phyloP scores from a whole-genome alignment of 805 yeast genomes.

The Danielia reshetovae region DNA sequence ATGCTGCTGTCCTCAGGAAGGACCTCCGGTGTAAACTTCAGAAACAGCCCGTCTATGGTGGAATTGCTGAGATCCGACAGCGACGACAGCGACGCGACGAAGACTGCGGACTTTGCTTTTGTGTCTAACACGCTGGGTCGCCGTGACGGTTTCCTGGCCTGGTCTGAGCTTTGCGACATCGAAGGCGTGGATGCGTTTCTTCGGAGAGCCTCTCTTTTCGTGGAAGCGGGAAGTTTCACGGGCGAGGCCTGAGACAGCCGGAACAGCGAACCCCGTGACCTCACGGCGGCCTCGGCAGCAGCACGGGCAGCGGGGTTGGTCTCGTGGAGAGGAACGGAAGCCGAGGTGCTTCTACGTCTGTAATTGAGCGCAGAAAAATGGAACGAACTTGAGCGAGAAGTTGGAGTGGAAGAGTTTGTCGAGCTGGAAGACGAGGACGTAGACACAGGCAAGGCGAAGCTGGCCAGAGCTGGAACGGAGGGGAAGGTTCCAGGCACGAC shows the following conservation, averaged over 20 bases:
- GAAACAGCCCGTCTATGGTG: background rate
- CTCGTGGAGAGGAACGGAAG: constrained; percentile 2
- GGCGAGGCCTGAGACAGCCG: background rate
- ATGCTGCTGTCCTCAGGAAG: no score
- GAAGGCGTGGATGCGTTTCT: constrained; percentile 1
- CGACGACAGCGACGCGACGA: no score
- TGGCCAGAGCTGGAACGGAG: background rate
- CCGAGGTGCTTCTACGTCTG: constrained; percentile 11
- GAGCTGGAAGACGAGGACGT: background rate
- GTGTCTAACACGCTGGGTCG: background rate
- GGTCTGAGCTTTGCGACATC: no score
- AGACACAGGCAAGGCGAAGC: background rate
- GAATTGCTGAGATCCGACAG: no score
- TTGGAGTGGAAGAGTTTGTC: constrained; percentile 2
- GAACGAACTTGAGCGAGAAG: constrained; percentile 4
- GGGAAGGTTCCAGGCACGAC: no score
- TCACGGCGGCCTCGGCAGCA: constrained; percentile 1
- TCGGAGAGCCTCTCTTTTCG: background rate
- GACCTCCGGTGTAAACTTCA: no score
- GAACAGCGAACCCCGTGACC: background rate
- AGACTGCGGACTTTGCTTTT: background rate
- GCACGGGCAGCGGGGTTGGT: constrained; percentile 1
- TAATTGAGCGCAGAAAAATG: constrained; percentile 9
- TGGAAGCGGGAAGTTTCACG: no score
- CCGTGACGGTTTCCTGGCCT: background rate